A percentile compares a stretch with the other conserved stretches of the same genome.
phyloP scores from a whole-genome alignment of 2,329 filamentous ascomycete species.

The Colletotrichum brevisporum region DNA sequence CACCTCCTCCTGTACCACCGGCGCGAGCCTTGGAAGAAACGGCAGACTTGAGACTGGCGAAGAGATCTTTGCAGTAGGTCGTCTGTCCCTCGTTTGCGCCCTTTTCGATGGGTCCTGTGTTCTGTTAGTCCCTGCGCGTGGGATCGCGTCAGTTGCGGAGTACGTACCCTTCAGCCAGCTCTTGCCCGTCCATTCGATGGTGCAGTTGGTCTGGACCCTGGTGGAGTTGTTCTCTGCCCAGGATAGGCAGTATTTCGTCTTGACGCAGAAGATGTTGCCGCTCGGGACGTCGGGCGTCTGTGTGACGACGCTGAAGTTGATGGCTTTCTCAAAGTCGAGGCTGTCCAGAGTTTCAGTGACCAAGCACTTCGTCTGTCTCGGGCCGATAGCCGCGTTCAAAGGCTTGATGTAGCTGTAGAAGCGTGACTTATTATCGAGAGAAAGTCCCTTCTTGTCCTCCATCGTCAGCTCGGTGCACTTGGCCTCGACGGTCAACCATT shows the following conservation, averaged over 20 bases:
- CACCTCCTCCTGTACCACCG: conserved; percentile 59
- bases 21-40: conserved; percentile 76
- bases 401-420: conserved; percentile 94
- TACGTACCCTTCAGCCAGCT: conserved; percentile 93
- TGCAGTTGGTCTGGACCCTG: conserved; percentile 87
- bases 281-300: conserved; percentile 96
- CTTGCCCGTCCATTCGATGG: conserved; percentile 96
- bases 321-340: conserved; percentile 88
- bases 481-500: conserved; percentile 88
- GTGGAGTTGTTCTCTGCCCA: conserved; percentile 93
- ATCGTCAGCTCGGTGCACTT: conserved; percentile 91
- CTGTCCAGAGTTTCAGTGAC: conserved; percentile 87
- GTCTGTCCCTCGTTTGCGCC: conserved; percentile 92
- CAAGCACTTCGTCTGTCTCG: conserved; percentile 94
- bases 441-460: conserved; percentile 85
- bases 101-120: conserved; percentile 91
- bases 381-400: conserved; percentile 85
- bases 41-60: conserved; percentile 79
- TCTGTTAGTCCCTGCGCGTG: conserved; percentile 41
- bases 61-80: conserved; percentile 84
- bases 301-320: conserved; percentile 85
- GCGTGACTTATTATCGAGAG: conserved; percentile 80
- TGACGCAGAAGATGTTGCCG: conserved; percentile 90
- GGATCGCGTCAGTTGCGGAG: neutral
- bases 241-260: conserved; percentile 94